Evolutionary conservation across 1,139 yeast species (phyloP).

Genomic region (Casaregolazyma suthepensis): DNA sequence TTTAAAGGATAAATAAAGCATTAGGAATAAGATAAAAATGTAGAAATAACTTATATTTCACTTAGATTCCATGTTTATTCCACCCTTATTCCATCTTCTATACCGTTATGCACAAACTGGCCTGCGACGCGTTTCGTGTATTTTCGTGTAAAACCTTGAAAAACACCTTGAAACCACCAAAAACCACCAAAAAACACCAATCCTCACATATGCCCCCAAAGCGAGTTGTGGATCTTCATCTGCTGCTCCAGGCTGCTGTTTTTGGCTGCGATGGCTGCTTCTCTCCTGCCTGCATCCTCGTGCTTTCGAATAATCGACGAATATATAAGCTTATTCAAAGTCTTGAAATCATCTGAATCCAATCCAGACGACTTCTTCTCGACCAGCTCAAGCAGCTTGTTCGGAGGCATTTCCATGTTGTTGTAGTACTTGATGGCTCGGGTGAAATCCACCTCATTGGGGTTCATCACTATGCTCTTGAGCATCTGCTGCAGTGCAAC

Average conservation of each 20-base stretch:
- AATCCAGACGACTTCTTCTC: constrained; percentile 16
- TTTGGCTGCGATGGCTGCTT: constrained; percentile 24
- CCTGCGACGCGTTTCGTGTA: neutral
- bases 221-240: constrained; percentile 21
- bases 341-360: constrained; percentile 25
- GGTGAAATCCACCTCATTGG: constrained; percentile 55
- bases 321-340: constrained; percentile 24
- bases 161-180: no score
- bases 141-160: neutral
- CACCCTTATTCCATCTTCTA: neutral
- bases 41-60: no score
- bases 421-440: constrained; percentile 55
- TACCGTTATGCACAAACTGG: neutral
- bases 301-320: constrained; percentile 23
- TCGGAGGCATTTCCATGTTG: constrained; percentile 36
- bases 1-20: neutral
- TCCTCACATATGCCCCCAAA: constrained; percentile 16
- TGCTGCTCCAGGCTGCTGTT: constrained; percentile 21
- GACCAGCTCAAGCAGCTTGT: constrained; percentile 21
- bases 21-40: neutral
- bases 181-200: neutral
- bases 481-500: constrained; percentile 71
- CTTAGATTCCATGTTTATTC: no score
- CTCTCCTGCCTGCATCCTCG: constrained; percentile 25
- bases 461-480: constrained; percentile 52